A percentile compares a stretch with the other conserved stretches of the same genome.
phyloP scores from a whole-genome alignment of 345 rosid species.

The Crucihimalaya himalaica region DNA sequence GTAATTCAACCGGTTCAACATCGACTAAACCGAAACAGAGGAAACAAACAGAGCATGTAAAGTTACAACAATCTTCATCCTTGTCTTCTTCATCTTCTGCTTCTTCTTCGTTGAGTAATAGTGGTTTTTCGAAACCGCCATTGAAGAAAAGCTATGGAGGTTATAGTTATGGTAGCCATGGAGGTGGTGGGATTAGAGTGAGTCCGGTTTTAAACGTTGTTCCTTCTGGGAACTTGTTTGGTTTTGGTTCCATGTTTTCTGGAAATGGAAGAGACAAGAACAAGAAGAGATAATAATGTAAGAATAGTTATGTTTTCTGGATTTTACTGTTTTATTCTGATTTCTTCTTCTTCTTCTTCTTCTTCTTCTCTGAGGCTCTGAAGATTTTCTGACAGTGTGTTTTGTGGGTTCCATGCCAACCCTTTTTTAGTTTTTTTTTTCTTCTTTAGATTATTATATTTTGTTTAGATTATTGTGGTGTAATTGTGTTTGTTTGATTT shows the following conservation, averaged over 20 bases:
- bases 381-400: slow-evolving; percentile 47
- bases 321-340: slow-evolving; percentile 32
- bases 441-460: neutral
- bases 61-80: slow-evolving; percentile 36
- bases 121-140: slow-evolving; percentile 66
- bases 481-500: slow-evolving; percentile 41
- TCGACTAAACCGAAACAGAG: slow-evolving; percentile 48
- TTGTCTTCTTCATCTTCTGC: slow-evolving; percentile 31
- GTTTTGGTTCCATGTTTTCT: slow-evolving; percentile 71
- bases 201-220: slow-evolving; percentile 76
- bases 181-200: slow-evolving; percentile 53
- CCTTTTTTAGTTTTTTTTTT: neutral
- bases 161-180: slow-evolving; percentile 49
- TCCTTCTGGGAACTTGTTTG: slow-evolving; percentile 65
- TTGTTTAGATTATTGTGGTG: slow-evolving; percentile 32
- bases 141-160: slow-evolving; percentile 68
- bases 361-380: slow-evolving; percentile 40
- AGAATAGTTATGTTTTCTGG: neutral
- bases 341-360: slow-evolving; percentile 15
- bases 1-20: slow-evolving; percentile 70
- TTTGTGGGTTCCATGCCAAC: slow-evolving; percentile 37
- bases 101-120: slow-evolving; percentile 31
- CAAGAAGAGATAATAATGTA: slow-evolving; percentile 54
- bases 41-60: slow-evolving; percentile 43
- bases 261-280: slow-evolving; percentile 61